A percentile compares a stretch with the other conserved stretches of the same genome.
Evolutionary conservation across 345 rosid genomes (phyloP).

Genomic region (Camelina laxa): DNA sequence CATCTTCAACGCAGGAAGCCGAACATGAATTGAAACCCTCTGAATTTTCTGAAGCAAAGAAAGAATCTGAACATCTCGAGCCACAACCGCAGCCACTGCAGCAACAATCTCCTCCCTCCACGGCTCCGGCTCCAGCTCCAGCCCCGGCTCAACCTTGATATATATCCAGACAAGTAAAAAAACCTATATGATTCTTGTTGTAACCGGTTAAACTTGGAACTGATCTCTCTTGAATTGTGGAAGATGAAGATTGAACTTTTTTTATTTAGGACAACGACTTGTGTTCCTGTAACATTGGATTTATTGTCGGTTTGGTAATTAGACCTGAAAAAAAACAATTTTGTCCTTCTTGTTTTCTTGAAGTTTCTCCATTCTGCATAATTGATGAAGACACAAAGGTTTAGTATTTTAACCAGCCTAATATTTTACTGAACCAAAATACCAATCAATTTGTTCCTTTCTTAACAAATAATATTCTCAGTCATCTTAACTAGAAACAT

Average conservation of each 20-base stretch:
- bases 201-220: conserved; percentile 31
- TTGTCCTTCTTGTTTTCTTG: conserved; percentile 15
- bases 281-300: conserved; percentile 38
- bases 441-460: background rate
- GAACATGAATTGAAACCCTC: conserved; percentile 30
- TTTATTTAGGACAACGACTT: conserved; percentile 35
- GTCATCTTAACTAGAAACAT: background rate
- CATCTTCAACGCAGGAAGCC: conserved; percentile 49
- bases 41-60: conserved; percentile 32
- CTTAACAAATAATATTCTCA: background rate
- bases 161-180: conserved; percentile 30
- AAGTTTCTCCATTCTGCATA: background rate
- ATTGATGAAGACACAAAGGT: background rate
- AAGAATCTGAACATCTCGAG: conserved; percentile 32
- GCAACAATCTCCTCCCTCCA: conserved; percentile 34
- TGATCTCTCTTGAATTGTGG: conserved; percentile 18
- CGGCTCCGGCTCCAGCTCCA: conserved; percentile 27
- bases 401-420: background rate
- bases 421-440: background rate
- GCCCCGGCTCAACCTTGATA: conserved; percentile 35
- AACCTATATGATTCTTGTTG: conserved; percentile 26
- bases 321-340: conserved; percentile 26
- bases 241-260: conserved; percentile 32
- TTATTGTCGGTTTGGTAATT: conserved; percentile 36
- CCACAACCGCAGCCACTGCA: conserved; percentile 1